Percentiles rank a stretch among this genome's conserved stretches.
Evolutionary conservation across 2,329 filamentous ascomycete species (phyloP).

Genomic region (Ceratocystis cacaofunesta): DNA sequence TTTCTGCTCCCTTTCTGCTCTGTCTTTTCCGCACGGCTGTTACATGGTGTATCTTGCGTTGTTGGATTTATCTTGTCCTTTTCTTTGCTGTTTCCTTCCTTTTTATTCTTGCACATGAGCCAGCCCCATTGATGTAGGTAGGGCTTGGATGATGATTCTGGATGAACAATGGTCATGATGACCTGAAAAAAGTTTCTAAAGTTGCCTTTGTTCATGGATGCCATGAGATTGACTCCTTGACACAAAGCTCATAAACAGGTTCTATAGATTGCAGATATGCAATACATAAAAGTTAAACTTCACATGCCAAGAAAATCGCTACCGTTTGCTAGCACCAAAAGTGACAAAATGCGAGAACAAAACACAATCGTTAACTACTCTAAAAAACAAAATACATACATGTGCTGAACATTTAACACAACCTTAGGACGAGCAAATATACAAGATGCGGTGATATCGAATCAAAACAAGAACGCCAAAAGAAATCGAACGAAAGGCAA

Average conservation of each 20-base stretch:
- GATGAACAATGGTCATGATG: background rate
- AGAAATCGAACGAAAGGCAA: background rate
- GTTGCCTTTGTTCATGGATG: background rate
- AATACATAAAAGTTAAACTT: background rate
- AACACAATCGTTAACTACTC: background rate
- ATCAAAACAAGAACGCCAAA: background rate
- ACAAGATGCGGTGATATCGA: constrained; percentile 2
- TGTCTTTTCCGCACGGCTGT: background rate
- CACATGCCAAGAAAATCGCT: too few relatives aligned
- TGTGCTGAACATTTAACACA: background rate
- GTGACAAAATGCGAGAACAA: background rate
- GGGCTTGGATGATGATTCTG: background rate
- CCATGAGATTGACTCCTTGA: background rate
- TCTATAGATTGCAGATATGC: background rate
- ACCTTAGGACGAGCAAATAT: background rate
- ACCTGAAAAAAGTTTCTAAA: background rate
- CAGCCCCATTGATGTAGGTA: background rate
- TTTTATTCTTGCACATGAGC: background rate
- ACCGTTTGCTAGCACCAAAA: background rate
- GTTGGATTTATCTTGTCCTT: background rate
- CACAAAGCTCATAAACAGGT: background rate
- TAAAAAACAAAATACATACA: background rate
- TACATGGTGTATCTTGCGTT: constrained; percentile 3
- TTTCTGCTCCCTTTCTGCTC: background rate
- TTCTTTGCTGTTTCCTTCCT: constrained; percentile 3